Percentiles rank a stretch among this genome's conserved stretches.
Conservation (phyloP, 176 grass and related monocot genomes). For the Tuctoria greenei region DNA sequence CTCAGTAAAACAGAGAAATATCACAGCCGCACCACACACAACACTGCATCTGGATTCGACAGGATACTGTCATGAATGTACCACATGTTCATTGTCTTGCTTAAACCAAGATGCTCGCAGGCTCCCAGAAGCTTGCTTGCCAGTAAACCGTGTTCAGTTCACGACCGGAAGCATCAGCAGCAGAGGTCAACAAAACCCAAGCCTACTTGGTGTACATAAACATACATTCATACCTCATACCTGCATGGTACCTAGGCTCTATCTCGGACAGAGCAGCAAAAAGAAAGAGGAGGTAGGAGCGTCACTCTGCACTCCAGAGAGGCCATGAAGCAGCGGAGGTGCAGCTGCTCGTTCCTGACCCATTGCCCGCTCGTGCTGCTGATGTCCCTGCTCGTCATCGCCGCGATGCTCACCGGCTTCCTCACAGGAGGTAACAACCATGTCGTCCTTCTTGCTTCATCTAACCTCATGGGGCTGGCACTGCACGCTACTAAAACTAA, state of each 20-base stretch:
- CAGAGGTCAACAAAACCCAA: not conserved
- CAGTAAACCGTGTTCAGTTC: not conserved
- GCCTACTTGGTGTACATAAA: not conserved
- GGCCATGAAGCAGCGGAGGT: slow-evolving; percentile 1
- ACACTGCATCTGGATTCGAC: slow-evolving; percentile 1
- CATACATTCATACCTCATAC: too few relatives aligned
- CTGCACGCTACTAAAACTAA: not conserved
- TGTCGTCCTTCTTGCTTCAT: not conserved
- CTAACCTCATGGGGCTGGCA: not conserved
- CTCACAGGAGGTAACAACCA: slow-evolving; percentile 23
- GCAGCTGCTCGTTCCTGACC: not conserved
- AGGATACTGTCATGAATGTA: slow-evolving; percentile 31
- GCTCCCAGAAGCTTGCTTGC: not conserved
- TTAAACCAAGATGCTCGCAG: slow-evolving; percentile 29
- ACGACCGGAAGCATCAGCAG: not conserved
- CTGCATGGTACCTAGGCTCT: too few relatives aligned
- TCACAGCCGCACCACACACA: not conserved
- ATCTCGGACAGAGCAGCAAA: not conserved
- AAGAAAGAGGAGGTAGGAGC: not conserved
- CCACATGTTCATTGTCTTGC: slow-evolving; percentile 13
- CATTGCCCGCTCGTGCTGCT: not conserved
- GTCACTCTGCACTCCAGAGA: not conserved
- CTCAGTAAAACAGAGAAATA: not conserved
- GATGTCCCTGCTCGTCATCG: not conserved
- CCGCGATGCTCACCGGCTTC: not conserved